phyloP scores from a whole-genome alignment of 139 green algal species.

The Protoeuglena noctilucae region DNA sequence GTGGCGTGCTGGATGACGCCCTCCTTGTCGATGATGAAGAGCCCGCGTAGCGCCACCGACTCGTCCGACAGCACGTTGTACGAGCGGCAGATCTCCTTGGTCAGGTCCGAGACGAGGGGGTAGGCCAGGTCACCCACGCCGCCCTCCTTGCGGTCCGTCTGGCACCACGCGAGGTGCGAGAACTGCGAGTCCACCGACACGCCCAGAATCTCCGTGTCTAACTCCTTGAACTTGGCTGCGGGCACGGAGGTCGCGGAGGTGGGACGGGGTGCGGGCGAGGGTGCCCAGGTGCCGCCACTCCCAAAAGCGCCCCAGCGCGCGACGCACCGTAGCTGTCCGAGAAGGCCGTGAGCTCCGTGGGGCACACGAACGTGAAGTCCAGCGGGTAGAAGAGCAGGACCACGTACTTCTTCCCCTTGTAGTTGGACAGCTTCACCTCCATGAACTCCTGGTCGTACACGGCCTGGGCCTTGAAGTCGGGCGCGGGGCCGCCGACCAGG shows the following conservation, averaged over 20 bases:
- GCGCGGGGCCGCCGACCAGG: neutral
- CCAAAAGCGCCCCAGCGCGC: neutral
- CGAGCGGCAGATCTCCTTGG: constrained; percentile 21
- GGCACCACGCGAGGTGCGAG: constrained; percentile 69
- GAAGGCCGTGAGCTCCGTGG: constrained; percentile 78
- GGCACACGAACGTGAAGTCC: constrained; percentile 55
- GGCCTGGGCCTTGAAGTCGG: neutral
- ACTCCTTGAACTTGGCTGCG: no score
- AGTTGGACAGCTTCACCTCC: neutral
- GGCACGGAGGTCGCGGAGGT: neutral
- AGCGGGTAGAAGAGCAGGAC: constrained; percentile 48
- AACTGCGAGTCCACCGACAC: constrained; percentile 63
- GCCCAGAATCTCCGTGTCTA: constrained; percentile 36
- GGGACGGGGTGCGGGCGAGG: neutral
- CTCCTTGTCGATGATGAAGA: constrained; percentile 85
- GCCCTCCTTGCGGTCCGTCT: constrained; percentile 31
- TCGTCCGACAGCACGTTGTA: constrained; percentile 59
- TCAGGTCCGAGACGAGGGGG: constrained; percentile 1
- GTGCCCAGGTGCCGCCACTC: neutral
- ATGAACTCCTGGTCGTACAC: neutral
- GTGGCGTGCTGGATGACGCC: constrained; percentile 85
- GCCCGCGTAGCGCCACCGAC: constrained; percentile 40
- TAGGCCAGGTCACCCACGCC: neutral
- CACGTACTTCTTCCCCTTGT: constrained; percentile 9
- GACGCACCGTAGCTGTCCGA: constrained; percentile 35